Conservation (phyloP, 768 basidiomycete genomes). For the Exidia glandulosa region DNA sequence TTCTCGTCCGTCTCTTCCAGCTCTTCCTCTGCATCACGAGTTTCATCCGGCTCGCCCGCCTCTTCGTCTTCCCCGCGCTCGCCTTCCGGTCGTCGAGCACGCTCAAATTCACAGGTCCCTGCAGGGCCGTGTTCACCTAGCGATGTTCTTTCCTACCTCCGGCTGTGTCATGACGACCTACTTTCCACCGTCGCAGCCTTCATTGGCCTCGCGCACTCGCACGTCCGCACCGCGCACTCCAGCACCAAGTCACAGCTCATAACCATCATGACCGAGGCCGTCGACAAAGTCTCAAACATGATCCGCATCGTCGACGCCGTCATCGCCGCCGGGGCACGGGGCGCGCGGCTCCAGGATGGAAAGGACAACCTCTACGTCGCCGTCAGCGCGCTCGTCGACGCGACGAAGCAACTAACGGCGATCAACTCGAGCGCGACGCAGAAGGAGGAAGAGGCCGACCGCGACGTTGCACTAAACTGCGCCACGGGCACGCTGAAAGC, state of each 20-base stretch:
- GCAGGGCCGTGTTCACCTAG: conserved; percentile 56
- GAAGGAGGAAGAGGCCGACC: neutral
- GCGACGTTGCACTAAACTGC: conserved; percentile 58
- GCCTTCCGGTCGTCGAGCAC: conserved; percentile 35
- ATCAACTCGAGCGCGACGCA: conserved; percentile 34
- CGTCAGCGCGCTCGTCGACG: conserved; percentile 74
- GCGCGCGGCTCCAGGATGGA: conserved; percentile 52
- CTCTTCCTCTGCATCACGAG: neutral
- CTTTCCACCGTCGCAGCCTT: conserved; percentile 93
- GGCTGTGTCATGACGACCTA: conserved; percentile 80
- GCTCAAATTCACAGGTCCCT: conserved; percentile 54
- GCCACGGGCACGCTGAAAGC: conserved; percentile 82
- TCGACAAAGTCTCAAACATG: conserved; percentile 86
- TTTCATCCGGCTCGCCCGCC: conserved; percentile 51
- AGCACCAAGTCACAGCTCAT: conserved; percentile 90
- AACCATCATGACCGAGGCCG: conserved; percentile 88
- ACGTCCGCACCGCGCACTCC: conserved; percentile 82
- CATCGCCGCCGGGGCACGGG: conserved; percentile 46
- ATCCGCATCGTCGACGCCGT: conserved; percentile 88
- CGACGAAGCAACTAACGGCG: conserved; percentile 21
- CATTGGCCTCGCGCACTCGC: conserved; percentile 92
- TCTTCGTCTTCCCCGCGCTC: conserved; percentile 58
- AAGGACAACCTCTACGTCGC: conserved; percentile 78
- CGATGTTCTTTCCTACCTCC: conserved; percentile 66
- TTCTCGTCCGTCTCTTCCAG: neutral